Evolutionary conservation across 23 red algal species (phyloP), one percentile per base, ranked within the genome.

Genomic region (Agarophyton chilense): DNA sequence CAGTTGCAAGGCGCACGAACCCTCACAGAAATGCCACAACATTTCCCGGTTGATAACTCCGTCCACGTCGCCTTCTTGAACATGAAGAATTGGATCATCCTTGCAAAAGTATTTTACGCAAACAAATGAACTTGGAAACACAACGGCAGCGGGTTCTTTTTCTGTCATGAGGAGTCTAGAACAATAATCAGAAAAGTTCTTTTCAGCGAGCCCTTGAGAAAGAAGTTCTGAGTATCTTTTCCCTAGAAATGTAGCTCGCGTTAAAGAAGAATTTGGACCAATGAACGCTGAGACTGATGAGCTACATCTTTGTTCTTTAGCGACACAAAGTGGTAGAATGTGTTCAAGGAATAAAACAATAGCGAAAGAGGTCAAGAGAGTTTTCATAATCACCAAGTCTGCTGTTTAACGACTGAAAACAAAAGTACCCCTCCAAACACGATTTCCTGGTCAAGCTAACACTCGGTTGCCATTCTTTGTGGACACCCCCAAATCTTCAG

Each of bases 151-250:
- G n/a, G 68, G 16, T 39, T 74, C 43, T 29, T 74, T 74, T 39
- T 74, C 68, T 1, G 68, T 74, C 68, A 49, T 49, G 68, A 74
- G 68, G 47, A 74, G 68, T 74, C 40, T 74, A 39, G 68, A 46
- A 39, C 68, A 74, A 39, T 46, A 74, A 8, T 74, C 68, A 43
- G 24, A 46, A 31, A 46, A 28, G 19, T 47, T 18, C 10, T 29
- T 47, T 39, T 49, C 40, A 46, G 21, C 68, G 47, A 74, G 33
- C n/a, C 68, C 68, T 74, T 39, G 68, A 4, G 9, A 9, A 29
- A 46, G 5, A 31, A 74, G 68, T 10, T 74, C 68, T 28, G 68
- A 28, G 47, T 74, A 74, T 47, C 39, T 28, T 39, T 74, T 74
- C 39, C 68, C 68, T 9, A 74, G 40, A 24, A 74, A 40, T 1